These are phyloP conservation scores for Trichoderma sp. DNA, from an alignment of 2,329 filamentous ascomycete species.

Conservation along the genomic window DNA sequence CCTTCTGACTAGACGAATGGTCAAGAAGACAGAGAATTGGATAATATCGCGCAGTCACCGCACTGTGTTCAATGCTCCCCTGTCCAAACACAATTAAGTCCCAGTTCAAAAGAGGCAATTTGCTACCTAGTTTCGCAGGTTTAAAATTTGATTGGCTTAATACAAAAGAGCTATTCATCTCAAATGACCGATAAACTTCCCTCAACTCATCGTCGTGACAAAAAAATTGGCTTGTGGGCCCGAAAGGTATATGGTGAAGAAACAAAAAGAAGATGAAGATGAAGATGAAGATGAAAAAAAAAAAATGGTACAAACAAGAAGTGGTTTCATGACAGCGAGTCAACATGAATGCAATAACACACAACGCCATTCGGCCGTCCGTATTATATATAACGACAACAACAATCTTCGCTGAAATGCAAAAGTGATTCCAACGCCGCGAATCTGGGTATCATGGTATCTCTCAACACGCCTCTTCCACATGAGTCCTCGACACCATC, in stretches of 20 bases:
- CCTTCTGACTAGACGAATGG: background rate
- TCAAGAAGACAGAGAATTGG: background rate
- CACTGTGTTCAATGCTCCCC: background rate
- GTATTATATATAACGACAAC: slow-evolving; percentile 16
- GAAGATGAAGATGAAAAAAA: background rate
- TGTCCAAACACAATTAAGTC: background rate
- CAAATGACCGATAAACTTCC: slow-evolving; percentile 6
- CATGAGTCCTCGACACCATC: slow-evolving; percentile 18
- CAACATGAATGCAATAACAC: slow-evolving; percentile 15
- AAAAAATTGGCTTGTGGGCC: background rate
- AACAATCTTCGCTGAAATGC: slow-evolving; percentile 21
- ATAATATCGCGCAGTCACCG: background rate
- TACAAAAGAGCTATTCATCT: slow-evolving; percentile 17
- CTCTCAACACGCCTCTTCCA: slow-evolving; percentile 19
- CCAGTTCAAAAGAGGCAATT: background rate
- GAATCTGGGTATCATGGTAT: slow-evolving; percentile 27
- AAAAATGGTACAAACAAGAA: slow-evolving; percentile 8
- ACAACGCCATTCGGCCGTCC: slow-evolving; percentile 19
- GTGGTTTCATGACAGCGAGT: slow-evolving; percentile 2
- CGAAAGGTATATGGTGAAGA: slow-evolving; percentile 11
- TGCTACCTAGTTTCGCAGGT: background rate
- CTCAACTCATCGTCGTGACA: background rate
- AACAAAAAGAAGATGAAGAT: background rate
- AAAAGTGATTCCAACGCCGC: slow-evolving; percentile 24
- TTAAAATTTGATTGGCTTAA: background rate